These are phyloP conservation scores for Tricholomella constricta DNA, from an alignment of 768 basidiomycete genomes.

Conservation along the genomic window DNA sequence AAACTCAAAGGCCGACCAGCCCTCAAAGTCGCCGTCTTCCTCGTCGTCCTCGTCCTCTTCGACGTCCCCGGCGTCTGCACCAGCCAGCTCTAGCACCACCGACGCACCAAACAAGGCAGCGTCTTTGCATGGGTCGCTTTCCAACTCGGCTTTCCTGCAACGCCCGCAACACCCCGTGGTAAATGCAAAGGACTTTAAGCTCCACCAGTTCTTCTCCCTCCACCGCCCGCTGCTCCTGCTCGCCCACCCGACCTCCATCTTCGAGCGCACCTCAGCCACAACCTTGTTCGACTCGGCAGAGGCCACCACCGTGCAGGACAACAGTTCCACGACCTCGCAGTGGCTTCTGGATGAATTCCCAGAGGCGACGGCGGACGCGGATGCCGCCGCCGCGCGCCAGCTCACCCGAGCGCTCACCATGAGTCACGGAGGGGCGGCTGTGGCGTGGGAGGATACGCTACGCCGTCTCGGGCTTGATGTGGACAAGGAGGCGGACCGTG, in stretches of 20 bases:
- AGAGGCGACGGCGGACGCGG: constrained; percentile 63
- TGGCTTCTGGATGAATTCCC: constrained; percentile 42
- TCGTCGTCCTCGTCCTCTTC: constrained; percentile 7
- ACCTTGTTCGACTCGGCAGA: constrained; percentile 18
- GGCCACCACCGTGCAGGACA: constrained; percentile 8
- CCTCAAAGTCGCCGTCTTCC: background rate
- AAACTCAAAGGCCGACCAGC: constrained; percentile 13
- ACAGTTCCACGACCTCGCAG: constrained; percentile 20
- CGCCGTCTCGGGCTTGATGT: constrained; percentile 63
- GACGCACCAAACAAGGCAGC: background rate
- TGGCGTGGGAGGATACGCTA: constrained; percentile 72
- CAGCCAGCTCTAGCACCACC: background rate
- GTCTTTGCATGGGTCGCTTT: background rate
- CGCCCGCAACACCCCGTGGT: constrained; percentile 52
- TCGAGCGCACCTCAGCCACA: constrained; percentile 35
- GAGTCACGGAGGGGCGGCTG: constrained; percentile 59
- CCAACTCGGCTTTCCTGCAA: constrained; percentile 8
- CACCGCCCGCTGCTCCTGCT: constrained; percentile 79
- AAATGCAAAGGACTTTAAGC: constrained; percentile 68
- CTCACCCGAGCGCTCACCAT: constrained; percentile 75
- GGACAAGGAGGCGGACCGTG: constrained; percentile 48
- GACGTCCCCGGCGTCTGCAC: constrained; percentile 20
- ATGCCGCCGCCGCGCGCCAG: constrained; percentile 79
- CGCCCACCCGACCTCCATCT: constrained; percentile 56
- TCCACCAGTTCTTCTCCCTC: constrained; percentile 84